These are phyloP conservation scores for Delphinella strobiligena DNA, from an alignment of 2,329 filamentous ascomycete genomes.

Conservation along the genomic window DNA sequence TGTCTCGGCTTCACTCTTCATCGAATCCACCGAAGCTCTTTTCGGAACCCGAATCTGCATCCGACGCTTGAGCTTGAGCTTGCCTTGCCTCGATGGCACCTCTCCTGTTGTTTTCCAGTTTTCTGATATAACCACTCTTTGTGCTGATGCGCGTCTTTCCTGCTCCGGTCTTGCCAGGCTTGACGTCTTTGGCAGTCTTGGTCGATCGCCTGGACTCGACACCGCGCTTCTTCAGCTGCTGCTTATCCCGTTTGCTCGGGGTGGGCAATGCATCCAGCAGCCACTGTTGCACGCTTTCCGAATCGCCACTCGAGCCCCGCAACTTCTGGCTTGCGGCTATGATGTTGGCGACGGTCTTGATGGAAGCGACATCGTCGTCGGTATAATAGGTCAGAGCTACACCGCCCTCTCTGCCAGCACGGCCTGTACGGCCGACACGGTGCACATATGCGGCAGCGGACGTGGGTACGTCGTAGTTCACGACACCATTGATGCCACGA, in stretches of 20 bases:
- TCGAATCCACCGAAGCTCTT: conserved; percentile 33
- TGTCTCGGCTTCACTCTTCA: too few relatives aligned
- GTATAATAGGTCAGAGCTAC: conserved; percentile 92
- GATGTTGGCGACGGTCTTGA: conserved; percentile 88
- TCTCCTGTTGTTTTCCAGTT: conserved; percentile 52
- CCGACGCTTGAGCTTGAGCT: conserved; percentile 19
- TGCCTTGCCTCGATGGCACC: conserved; percentile 22
- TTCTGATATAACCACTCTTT: conserved; percentile 64
- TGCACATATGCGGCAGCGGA: conserved; percentile 85
- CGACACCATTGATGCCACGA: conserved; percentile 84
- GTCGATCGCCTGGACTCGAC: conserved; percentile 56
- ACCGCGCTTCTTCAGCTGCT: conserved; percentile 69
- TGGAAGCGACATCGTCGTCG: conserved; percentile 79
- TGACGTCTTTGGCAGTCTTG: conserved; percentile 21
- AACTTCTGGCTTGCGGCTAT: conserved; percentile 74
- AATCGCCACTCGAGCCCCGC: conserved; percentile 35
- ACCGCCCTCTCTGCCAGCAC: conserved; percentile 77
- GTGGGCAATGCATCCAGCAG: conserved; percentile 76
- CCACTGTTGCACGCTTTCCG: conserved; percentile 62
- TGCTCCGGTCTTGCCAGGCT: conserved; percentile 23
- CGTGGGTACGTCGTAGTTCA: conserved; percentile 96
- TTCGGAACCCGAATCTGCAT: conserved; percentile 14
- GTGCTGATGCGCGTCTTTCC: conserved; percentile 62
- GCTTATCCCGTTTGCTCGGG: conserved; percentile 70
- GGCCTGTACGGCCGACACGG: conserved; percentile 79